These are phyloP conservation scores for Pythium apleroticum DNA, from an alignment of 352 stramenopile species.

Conservation along the genomic window DNA sequence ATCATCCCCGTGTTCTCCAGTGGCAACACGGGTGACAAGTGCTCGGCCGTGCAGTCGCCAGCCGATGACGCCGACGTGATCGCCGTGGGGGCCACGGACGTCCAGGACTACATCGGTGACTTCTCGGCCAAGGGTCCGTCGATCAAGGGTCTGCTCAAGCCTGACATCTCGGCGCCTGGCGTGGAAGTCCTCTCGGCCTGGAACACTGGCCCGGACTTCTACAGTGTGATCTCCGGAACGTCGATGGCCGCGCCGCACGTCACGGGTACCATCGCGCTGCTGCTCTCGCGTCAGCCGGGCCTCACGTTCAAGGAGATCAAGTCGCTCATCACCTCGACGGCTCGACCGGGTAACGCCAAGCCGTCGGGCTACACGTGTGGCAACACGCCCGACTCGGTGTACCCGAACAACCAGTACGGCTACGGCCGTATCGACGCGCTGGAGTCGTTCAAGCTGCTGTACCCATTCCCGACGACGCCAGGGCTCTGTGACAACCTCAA, in stretches of 20 bases:
- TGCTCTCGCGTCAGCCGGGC: background rate
- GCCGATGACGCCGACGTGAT: conserved; percentile 24
- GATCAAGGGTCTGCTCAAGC: background rate
- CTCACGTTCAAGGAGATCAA: conserved; percentile 19
- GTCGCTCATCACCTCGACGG: background rate
- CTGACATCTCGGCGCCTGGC: conserved; percentile 6
- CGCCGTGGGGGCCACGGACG: conserved; percentile 15
- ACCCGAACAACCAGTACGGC: conserved; percentile 34
- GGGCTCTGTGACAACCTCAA: background rate
- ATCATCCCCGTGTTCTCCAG: conserved; percentile 28
- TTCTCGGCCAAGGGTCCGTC: conserved; percentile 12
- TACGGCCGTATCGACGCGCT: conserved; percentile 30
- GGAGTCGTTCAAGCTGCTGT: background rate
- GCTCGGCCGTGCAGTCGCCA: conserved; percentile 6
- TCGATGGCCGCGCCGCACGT: conserved; percentile 34
- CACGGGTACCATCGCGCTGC: conserved; percentile 26
- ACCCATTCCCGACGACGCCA: background rate
- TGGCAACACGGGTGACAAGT: conserved; percentile 18
- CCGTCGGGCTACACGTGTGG: conserved; percentile 19
- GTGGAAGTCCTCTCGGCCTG: conserved; percentile 15
- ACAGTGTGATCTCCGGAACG: conserved; percentile 25
- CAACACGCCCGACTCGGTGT: conserved; percentile 13
- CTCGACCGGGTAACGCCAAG: background rate
- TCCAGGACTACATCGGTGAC: conserved; percentile 5
- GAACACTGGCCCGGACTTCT: conserved; percentile 18